phyloP scores from a whole-genome alignment of 305 asterid genomes.

The Fraxinus angustifolia region DNA sequence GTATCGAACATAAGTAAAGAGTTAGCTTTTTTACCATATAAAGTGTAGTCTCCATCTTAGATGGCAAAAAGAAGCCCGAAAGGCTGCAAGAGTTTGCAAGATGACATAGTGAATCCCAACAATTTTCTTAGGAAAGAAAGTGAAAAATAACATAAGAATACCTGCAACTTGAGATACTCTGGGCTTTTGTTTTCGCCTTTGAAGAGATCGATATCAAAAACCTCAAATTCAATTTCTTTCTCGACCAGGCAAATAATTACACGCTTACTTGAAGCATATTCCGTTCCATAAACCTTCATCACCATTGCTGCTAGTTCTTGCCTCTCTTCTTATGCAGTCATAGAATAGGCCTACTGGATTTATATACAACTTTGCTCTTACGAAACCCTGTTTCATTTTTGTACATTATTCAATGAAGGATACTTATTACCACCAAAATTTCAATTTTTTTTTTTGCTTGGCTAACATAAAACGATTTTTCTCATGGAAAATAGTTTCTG shows the following conservation, averaged over 20 bases:
- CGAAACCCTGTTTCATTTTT: not conserved
- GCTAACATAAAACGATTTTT: not conserved
- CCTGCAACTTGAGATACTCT: conserved; percentile 42
- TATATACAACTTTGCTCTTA: not conserved
- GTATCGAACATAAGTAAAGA: not conserved
- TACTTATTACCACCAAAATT: not conserved
- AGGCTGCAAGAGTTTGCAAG: conserved; percentile 35
- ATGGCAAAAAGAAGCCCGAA: conserved; percentile 43
- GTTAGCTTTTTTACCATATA: conserved; percentile 31
- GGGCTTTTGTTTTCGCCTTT: conserved; percentile 31
- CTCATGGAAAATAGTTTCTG: not conserved
- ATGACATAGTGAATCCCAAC: not conserved
- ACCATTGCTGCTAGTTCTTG: conserved; percentile 23
- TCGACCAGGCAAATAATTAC: conserved; percentile 32
- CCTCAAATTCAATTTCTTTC: conserved; percentile 33
- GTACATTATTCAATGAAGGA: not conserved
- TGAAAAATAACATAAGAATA: not conserved
- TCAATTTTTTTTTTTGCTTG: not conserved
- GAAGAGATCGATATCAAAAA: conserved; percentile 29
- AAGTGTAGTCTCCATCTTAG: conserved; percentile 50
- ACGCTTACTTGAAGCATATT: conserved; percentile 28
- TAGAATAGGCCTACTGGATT: not conserved
- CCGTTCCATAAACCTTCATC: conserved; percentile 43
- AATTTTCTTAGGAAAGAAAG: not conserved
- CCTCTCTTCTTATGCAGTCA: not conserved